Percentiles rank a stretch among this genome's conserved stretches.
Evolutionary conservation across 2,329 filamentous ascomycete species (phyloP).

Genomic region (Coniochaeta sp.): DNA sequence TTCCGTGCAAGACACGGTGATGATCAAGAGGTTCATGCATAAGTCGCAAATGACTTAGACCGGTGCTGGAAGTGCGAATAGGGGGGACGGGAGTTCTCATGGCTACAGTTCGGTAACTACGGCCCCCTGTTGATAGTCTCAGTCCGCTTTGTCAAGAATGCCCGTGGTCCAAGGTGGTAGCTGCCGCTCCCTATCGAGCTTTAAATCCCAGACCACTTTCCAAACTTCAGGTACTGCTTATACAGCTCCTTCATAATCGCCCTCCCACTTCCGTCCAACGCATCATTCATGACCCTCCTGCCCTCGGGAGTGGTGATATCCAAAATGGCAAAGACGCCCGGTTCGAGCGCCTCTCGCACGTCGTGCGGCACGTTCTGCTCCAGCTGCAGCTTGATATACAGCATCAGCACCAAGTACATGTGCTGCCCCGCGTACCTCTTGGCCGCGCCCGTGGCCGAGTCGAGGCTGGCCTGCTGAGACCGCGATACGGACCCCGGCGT

Average conservation of each 20-base stretch:
- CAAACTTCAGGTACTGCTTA: slow-evolving; percentile 53
- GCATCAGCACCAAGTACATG: slow-evolving; percentile 53
- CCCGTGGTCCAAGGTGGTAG: neutral
- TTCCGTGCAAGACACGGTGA: too few species aligned
- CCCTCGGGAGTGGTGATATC: slow-evolving; percentile 49
- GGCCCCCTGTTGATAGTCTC: too few species aligned
- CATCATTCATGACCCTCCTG: slow-evolving; percentile 50
- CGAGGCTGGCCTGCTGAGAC: slow-evolving; percentile 36
- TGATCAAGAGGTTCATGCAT: too few species aligned
- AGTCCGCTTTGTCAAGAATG: too few species aligned
- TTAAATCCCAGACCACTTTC: slow-evolving; percentile 56
- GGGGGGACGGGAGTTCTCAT: too few species aligned
- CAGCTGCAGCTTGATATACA: slow-evolving; percentile 55
- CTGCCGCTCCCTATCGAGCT: too few species aligned
- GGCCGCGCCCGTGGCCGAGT: slow-evolving; percentile 53
- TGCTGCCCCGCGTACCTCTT: slow-evolving; percentile 54
- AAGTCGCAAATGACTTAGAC: too few species aligned
- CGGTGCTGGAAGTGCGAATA: too few species aligned
- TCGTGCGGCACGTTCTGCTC: slow-evolving; percentile 42
- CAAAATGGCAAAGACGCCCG: slow-evolving; percentile 51
- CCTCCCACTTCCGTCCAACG: slow-evolving; percentile 50
- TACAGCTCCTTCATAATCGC: slow-evolving; percentile 53
- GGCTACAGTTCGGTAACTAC: too few species aligned
- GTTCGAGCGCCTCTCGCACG: slow-evolving; percentile 48
- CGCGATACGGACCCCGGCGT: slow-evolving; percentile 15